Conservation (phyloP, 73 alveolate genomes). For the Paramecium primaurelia region DNA sequence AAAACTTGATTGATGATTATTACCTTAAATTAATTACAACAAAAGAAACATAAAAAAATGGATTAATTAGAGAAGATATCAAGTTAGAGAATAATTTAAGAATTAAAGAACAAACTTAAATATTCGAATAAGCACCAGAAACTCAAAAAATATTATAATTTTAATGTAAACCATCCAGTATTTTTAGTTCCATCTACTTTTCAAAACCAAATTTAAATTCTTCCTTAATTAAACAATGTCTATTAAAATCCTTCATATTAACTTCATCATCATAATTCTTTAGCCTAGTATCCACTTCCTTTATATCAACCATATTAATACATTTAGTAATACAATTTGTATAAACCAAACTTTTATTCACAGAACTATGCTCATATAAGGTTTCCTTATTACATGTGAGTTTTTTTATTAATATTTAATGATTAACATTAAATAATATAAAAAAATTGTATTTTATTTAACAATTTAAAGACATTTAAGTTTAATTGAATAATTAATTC, state of each 20-base stretch:
- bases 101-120: neutral
- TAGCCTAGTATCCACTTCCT: neutral
- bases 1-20: neutral
- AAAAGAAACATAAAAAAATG: neutral
- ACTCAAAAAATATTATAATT: neutral
- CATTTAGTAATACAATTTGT: neutral
- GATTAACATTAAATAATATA: neutral
- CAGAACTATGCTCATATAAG: neutral
- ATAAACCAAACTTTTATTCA: neutral
- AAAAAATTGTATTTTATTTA: too few relatives aligned
- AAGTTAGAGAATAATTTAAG: neutral
- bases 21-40: neutral
- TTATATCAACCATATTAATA: neutral
- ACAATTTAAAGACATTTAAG: neutral
- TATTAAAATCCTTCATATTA: neutral
- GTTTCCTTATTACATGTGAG: neutral
- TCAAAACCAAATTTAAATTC: neutral
- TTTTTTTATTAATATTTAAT: neutral
- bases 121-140: neutral
- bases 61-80: neutral
- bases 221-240: neutral
- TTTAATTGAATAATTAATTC: neutral
- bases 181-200: neutral
- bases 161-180: neutral
- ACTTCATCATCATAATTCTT: neutral